Evolutionary conservation across 441 rosid species (phyloP).

Genomic region (Codiaeum variegatum): DNA sequence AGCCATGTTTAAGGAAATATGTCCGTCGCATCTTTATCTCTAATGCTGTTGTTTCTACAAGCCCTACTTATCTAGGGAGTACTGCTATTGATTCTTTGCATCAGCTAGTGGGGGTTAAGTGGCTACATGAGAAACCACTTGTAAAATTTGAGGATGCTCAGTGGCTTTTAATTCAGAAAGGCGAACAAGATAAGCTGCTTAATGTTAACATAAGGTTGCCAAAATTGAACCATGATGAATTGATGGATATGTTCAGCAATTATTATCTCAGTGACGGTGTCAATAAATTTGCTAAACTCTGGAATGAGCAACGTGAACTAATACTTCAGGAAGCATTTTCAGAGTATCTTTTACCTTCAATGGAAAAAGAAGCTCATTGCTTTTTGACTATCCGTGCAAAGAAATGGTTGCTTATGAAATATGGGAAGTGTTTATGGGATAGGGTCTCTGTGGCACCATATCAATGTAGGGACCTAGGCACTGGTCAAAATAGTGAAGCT

Average conservation of each 20-base stretch:
- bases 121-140: constrained; percentile 81
- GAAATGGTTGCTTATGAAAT: constrained; percentile 59
- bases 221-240: constrained; percentile 32
- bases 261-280: constrained; percentile 53
- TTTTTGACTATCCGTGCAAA: constrained; percentile 59
- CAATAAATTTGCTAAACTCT: constrained; percentile 60
- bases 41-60: constrained; percentile 66
- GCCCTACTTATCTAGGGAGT: constrained; percentile 68
- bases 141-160: constrained; percentile 67
- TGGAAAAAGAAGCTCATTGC: constrained; percentile 79
- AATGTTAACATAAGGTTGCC: constrained; percentile 69
- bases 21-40: constrained; percentile 58
- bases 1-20: constrained; percentile 65
- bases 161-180: constrained; percentile 88
- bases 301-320: constrained; percentile 80
- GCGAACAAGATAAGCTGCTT: constrained; percentile 80
- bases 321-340: constrained; percentile 66
- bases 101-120: constrained; percentile 64
- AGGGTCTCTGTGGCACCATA: constrained; percentile 74
- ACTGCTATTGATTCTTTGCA: constrained; percentile 59
- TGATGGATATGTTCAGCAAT: constrained; percentile 42
- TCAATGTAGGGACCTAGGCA: constrained; percentile 54
- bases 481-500: constrained; percentile 55
- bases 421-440: constrained; percentile 71
- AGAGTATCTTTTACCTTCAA: constrained; percentile 61